Conservation (phyloP, 257 asterid genomes). For the Anisodus tanguticus region DNA sequence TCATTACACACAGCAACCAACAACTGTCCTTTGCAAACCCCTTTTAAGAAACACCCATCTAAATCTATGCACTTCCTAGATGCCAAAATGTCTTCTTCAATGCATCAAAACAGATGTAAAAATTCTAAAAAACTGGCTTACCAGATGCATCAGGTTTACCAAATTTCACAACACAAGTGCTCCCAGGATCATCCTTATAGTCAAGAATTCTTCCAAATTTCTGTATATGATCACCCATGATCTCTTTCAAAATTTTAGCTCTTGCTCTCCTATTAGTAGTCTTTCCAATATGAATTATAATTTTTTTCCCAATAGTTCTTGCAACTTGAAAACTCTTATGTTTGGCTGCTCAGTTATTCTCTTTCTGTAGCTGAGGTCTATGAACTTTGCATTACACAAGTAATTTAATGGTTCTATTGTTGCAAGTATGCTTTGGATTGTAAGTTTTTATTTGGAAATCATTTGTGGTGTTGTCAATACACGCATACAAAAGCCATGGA, state of each 20-base stretch:
- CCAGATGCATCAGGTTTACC: not conserved
- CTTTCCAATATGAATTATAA: too few relatives aligned
- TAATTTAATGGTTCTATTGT: not conserved
- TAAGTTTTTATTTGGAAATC: not conserved
- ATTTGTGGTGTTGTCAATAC: not conserved
- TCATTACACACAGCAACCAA: not conserved
- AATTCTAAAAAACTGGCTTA: not conserved
- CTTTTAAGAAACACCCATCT: not conserved
- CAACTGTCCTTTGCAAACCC: not conserved
- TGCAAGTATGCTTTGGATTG: not conserved
- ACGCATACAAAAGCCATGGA: not conserved
- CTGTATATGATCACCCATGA: too few relatives aligned
- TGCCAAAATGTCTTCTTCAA: not conserved
- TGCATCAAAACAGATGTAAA: not conserved
- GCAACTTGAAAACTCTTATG: not conserved
- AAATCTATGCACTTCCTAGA: not conserved
- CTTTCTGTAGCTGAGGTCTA: too few relatives aligned
- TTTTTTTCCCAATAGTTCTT: not conserved
- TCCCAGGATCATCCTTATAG: not conserved
- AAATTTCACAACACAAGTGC: not conserved
- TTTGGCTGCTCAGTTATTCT: not conserved
- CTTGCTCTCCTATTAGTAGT: too few relatives aligned
- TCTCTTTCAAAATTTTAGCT: too few relatives aligned
- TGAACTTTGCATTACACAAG: too few relatives aligned
- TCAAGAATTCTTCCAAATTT: too few relatives aligned